These are phyloP conservation scores for Albophoma yamanashiensis DNA, from an alignment of 2,329 filamentous ascomycete species.

Conservation along the genomic window DNA sequence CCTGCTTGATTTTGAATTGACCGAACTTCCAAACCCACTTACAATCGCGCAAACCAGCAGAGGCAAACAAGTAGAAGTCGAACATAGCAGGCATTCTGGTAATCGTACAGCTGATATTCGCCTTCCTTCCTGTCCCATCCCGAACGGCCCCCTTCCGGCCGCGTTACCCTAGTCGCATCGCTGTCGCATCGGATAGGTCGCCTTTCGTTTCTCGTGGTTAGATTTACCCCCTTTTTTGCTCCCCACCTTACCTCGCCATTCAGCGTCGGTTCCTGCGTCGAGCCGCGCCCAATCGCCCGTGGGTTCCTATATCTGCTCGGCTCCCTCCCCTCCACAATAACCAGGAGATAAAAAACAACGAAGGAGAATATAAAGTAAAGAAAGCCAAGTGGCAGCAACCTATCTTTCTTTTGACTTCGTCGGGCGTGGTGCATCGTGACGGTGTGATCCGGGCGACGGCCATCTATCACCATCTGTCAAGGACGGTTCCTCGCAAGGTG, in stretches of 20 bases:
- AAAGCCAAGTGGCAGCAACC: not conserved
- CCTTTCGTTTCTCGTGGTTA: conserved; percentile 2
- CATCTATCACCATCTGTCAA: conserved; percentile 26
- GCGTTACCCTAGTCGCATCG: not conserved
- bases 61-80: conserved; percentile 1
- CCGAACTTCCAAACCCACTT: not conserved
- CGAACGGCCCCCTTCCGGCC: not conserved
- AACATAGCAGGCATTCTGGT: conserved; percentile 6
- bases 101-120: conserved; percentile 9
- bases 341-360: not conserved
- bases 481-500: conserved; percentile 18
- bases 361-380: not conserved
- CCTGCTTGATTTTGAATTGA: not conserved
- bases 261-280: not conserved
- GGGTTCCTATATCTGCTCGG: not conserved
- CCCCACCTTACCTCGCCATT: not conserved
- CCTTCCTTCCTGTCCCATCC: conserved; percentile 1
- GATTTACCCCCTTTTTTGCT: not conserved
- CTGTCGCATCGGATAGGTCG: not conserved
- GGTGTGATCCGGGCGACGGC: conserved; percentile 2
- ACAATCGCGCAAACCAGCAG: not conserved
- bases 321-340: not conserved
- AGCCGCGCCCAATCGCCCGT: not conserved
- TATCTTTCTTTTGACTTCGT: not conserved
- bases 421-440: not conserved